Evolutionary conservation across 164 flowering plant genomes (phyloP), one percentile per base, ranked within the genome.

Genomic region (Echeveria elegans): DNA sequence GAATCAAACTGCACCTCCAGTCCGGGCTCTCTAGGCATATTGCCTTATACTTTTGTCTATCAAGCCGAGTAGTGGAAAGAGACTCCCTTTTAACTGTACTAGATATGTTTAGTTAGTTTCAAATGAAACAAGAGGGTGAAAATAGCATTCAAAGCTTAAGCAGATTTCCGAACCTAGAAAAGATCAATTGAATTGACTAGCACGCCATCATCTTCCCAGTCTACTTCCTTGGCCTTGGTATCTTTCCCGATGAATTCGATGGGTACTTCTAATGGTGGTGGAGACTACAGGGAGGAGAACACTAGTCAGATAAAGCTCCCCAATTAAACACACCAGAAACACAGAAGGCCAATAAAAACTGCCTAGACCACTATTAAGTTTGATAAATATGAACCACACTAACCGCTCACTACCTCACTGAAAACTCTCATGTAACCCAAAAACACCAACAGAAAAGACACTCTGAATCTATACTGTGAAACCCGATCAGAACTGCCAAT

Each of bases 261-360:
- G 60, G 97, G 96, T 0, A 64, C 85, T 3, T 90, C 97, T 68
- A 94, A 71, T 28, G 78, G 83, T 19, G 98, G 98, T 8, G 97
- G 93, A 28, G 30, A 75, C 98, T 93, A 80, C 82, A 80, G 29
- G 63, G 11, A 36, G 63, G n/a, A 30, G 45, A 65, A 5, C 40
- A 16, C 29, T 48, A 59, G 19, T 26, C 36, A 65, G n/a, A 38
- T 31, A 41, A 37, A 47, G n/a, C n/a, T n/a, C n/a, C n/a, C n/a
- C n/a, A n/a, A n/a, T n/a, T n/a, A n/a, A n/a, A n/a, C n/a, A n/a
- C n/a, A n/a, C n/a, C n/a, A n/a, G n/a, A n/a, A n/a, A n/a, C n/a
- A n/a, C n/a, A n/a, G n/a, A n/a, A n/a, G n/a, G n/a, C n/a, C n/a
- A n/a, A n/a, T n/a, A n/a, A n/a, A n/a, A n/a, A n/a, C n/a, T n/a